Evolutionary conservation across 2,329 filamentous ascomycete genomes (phyloP).

Genomic region (Endothia cerciana): DNA sequence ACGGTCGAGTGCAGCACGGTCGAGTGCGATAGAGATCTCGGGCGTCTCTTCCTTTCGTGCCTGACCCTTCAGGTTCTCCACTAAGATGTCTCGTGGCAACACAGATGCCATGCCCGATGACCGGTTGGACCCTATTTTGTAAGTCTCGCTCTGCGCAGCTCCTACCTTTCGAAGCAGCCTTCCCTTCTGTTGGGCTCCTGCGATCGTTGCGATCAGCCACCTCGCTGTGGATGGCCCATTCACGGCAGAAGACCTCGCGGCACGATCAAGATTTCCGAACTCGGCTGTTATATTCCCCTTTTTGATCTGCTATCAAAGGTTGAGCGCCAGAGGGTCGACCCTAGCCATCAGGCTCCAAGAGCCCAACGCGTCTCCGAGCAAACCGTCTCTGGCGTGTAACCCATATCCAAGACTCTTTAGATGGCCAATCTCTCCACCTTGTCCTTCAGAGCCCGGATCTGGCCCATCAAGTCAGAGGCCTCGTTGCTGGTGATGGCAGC

Average conservation of each 20-base stretch:
- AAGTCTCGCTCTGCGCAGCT: neutral
- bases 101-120: neutral
- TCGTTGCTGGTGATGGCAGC: conserved; percentile 91
- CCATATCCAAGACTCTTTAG: conserved; percentile 51
- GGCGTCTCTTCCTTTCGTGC: neutral
- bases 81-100: neutral
- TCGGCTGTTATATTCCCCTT: neutral
- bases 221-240: neutral
- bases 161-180: neutral
- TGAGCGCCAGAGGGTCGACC: neutral
- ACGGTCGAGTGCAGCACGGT: neutral
- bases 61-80: too few species aligned
- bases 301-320: neutral
- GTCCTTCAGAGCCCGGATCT: conserved; percentile 88
- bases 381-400: neutral
- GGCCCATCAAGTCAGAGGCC: conserved; percentile 80
- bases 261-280: neutral
- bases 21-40: neutral
- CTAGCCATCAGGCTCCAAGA: neutral
- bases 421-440: conserved; percentile 97
- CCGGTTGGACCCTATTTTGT: neutral
- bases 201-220: neutral
- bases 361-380: neutral
- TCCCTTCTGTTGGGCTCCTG: neutral
- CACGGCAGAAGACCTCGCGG: neutral